A percentile compares a stretch with the other conserved stretches of the same genome.
These are phyloP conservation scores for Rhodotorula toruloides DNA, from an alignment of 768 basidiomycete species.

Conservation along the genomic window DNA sequence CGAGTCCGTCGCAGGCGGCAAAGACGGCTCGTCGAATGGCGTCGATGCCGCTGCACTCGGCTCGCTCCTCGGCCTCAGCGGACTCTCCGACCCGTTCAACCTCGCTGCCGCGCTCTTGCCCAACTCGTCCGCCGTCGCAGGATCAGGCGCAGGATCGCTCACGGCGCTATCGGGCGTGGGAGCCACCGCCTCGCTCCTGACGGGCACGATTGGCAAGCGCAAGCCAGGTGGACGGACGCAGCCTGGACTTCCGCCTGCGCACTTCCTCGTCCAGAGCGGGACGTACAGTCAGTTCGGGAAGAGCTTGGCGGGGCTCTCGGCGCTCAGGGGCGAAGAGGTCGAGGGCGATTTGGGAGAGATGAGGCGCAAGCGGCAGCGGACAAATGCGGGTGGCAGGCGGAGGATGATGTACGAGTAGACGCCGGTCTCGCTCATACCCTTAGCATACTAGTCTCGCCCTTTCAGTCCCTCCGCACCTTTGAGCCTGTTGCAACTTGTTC, in stretches of 20 bases:
- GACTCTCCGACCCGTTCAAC: slow-evolving; percentile 40
- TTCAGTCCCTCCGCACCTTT: no score
- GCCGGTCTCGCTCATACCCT: no score
- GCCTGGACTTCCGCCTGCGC: slow-evolving; percentile 38
- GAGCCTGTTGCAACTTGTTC: background rate
- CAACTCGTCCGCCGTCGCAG: slow-evolving; percentile 5
- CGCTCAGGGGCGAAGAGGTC: slow-evolving; percentile 42
- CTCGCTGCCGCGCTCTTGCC: slow-evolving; percentile 38
- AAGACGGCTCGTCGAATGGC: slow-evolving; percentile 7
- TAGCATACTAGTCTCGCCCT: no score
- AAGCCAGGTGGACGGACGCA: slow-evolving; percentile 36
- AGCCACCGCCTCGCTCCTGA: slow-evolving; percentile 29
- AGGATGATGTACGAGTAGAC: slow-evolving; percentile 24
- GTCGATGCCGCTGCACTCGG: slow-evolving; percentile 28
- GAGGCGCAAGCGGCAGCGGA: slow-evolving; percentile 40
- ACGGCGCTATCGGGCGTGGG: slow-evolving; percentile 33
- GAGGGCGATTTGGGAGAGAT: slow-evolving; percentile 43
- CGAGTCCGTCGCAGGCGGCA: slow-evolving; percentile 10
- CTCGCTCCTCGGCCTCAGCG: slow-evolving; percentile 23
- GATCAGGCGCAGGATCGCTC: slow-evolving; percentile 20
- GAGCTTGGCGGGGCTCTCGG: slow-evolving; percentile 40
- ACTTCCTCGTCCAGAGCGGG: slow-evolving; percentile 37
- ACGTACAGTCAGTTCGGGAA: slow-evolving; percentile 43
- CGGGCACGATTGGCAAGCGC: slow-evolving; percentile 33
- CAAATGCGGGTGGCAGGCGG: slow-evolving; percentile 14